Conservation (phyloP, 1,284 basidiomycete genomes). For the Tilletia indica region DNA sequence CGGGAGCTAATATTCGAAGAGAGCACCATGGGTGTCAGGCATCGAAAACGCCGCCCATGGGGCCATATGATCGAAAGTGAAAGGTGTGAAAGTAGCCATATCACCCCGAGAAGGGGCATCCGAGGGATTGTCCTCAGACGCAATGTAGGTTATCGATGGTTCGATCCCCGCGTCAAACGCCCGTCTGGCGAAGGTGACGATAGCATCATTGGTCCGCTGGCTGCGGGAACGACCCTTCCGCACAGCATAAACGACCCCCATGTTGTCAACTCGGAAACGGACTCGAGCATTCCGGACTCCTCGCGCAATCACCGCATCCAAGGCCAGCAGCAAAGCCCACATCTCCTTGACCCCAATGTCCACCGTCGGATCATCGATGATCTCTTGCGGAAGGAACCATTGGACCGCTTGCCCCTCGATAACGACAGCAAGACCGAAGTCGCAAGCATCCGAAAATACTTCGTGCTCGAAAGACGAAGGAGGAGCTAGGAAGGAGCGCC, state of each 20-base stretch:
- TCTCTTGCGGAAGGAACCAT: background rate
- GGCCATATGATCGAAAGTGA: background rate
- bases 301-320: background rate
- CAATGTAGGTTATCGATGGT: background rate
- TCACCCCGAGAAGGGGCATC: background rate
- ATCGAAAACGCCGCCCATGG: background rate
- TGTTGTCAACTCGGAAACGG: background rate
- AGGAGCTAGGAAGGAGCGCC: background rate
- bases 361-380: background rate
- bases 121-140: background rate
- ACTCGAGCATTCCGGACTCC: background rate
- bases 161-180: background rate
- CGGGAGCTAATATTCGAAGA: background rate
- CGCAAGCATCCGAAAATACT: background rate
- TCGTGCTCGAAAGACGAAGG: background rate
- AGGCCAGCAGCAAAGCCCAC: background rate
- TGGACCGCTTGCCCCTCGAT: no score
- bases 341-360: background rate
- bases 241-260: background rate
- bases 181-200: background rate
- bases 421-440: background rate
- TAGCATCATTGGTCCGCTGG: background rate
- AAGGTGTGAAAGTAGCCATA: background rate
- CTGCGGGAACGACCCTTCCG: background rate
- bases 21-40: background rate